Percentiles rank a stretch among this genome's conserved stretches.
phyloP scores from a whole-genome alignment of 768 basidiomycete species.

The Naganishia randhawae region DNA sequence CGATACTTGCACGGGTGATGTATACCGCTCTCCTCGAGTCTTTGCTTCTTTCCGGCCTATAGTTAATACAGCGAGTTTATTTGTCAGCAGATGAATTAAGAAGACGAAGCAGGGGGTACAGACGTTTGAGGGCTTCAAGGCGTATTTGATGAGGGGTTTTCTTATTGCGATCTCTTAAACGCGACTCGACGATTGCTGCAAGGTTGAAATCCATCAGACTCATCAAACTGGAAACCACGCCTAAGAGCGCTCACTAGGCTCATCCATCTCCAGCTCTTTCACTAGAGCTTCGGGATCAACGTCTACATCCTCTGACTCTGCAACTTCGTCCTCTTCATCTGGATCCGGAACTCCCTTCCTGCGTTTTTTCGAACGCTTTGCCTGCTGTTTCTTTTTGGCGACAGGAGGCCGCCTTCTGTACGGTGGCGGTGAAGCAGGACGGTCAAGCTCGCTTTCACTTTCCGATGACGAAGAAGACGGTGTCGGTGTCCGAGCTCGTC shows the following conservation, averaged over 20 bases:
- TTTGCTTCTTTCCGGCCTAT: conserved; percentile 20
- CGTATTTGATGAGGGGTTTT: conserved; percentile 22
- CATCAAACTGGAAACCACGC: not conserved
- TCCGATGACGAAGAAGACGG: not conserved
- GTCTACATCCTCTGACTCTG: conserved; percentile 32
- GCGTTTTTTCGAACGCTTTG: not conserved
- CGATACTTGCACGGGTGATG: not conserved
- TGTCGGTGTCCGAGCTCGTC: not conserved
- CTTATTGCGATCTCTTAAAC: conserved; percentile 31
- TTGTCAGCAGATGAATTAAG: not conserved
- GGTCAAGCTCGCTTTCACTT: not conserved
- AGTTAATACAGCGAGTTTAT: not conserved
- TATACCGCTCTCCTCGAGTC: conserved; percentile 2
- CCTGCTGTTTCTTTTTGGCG: not conserved
- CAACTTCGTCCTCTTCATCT: conserved; percentile 34
- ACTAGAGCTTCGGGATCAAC: conserved; percentile 26
- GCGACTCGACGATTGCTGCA: conserved; percentile 23
- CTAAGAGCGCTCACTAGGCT: conserved; percentile 33
- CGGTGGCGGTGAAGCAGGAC: conserved; percentile 7
- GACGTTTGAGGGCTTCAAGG: conserved; percentile 21
- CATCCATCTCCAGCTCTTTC: conserved; percentile 44
- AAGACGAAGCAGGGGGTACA: not conserved
- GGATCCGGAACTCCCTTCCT: conserved; percentile 30
- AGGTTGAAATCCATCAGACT: not conserved
- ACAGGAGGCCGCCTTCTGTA: conserved; percentile 10